Percentiles rank a stretch among this genome's conserved stretches.
Evolutionary conservation across 2,329 filamentous ascomycete genomes (phyloP).

Genomic region (Ampelomyces quisqualis): DNA sequence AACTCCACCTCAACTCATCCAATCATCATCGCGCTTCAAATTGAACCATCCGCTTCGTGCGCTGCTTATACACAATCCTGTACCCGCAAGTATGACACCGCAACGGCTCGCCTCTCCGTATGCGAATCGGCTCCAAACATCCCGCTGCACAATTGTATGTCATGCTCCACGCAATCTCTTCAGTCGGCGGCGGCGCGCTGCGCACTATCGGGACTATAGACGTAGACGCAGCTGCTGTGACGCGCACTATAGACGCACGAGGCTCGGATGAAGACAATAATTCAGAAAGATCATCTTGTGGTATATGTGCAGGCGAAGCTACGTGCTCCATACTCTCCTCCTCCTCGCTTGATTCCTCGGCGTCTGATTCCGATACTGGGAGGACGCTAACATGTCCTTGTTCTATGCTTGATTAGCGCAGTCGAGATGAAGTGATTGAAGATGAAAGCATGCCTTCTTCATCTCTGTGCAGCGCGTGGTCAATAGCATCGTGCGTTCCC

Average conservation of each 20-base stretch:
- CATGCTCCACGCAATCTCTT: no score
- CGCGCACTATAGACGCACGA: no score
- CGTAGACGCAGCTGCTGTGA: no score
- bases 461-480: constrained; percentile 6
- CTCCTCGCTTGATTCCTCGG: no score
- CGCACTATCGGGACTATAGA: no score
- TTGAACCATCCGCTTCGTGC: constrained; percentile 21
- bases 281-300: no score
- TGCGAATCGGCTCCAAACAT: not conserved
- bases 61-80: constrained; percentile 11
- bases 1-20: no score
- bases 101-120: constrained; percentile 5
- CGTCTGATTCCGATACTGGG: not conserved
- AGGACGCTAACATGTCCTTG: no score
- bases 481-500: constrained; percentile 5
- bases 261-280: no score
- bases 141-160: not conserved
- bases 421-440: not conserved
- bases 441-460: not conserved
- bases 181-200: no score
- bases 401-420: not conserved
- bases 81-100: constrained; percentile 16
- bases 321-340: no score
- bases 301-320: no score
- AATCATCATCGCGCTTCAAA: constrained; percentile 18